Conservation (phyloP, 495 filamentous ascomycete genomes). For the Penicillium nucicola region DNA sequence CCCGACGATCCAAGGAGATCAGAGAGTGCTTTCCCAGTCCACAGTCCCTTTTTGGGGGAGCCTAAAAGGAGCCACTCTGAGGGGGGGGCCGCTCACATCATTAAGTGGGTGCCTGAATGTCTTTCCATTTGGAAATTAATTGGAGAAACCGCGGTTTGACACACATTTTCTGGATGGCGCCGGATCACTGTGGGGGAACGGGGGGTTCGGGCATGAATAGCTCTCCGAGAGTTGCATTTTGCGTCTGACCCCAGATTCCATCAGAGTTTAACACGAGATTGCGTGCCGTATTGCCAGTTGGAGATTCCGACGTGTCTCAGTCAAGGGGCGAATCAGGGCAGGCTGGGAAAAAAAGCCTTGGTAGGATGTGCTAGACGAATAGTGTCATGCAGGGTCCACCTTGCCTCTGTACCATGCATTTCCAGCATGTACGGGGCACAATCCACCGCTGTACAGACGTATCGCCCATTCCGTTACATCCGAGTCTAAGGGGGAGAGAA, state of each 20-base stretch:
- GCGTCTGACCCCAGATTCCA: too few species aligned
- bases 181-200: too few species aligned
- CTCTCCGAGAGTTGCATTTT: too few species aligned
- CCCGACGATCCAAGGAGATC: neutral
- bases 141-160: too few species aligned
- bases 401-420: neutral
- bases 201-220: too few species aligned
- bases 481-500: too few species aligned
- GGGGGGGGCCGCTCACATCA: neutral
- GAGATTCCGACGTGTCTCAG: neutral
- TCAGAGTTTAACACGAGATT: neutral
- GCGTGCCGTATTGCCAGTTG: conserved; percentile 6
- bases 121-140: too few species aligned
- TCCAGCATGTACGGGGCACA: neutral
- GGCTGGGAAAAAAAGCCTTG: too few species aligned
- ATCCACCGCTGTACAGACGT: neutral
- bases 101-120: too few species aligned
- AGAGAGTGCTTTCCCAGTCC: neutral
- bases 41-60: neutral
- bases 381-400: conserved; percentile 8
- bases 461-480: neutral
- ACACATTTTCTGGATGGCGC: too few species aligned
- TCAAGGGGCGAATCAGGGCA: neutral
- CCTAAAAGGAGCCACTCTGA: neutral
- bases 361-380: neutral